Percentiles rank a stretch among this genome's conserved stretches.
These are phyloP conservation scores for Trichoderma polysporum DNA, from an alignment of 2,329 filamentous ascomycete genomes.

Conservation along the genomic window DNA sequence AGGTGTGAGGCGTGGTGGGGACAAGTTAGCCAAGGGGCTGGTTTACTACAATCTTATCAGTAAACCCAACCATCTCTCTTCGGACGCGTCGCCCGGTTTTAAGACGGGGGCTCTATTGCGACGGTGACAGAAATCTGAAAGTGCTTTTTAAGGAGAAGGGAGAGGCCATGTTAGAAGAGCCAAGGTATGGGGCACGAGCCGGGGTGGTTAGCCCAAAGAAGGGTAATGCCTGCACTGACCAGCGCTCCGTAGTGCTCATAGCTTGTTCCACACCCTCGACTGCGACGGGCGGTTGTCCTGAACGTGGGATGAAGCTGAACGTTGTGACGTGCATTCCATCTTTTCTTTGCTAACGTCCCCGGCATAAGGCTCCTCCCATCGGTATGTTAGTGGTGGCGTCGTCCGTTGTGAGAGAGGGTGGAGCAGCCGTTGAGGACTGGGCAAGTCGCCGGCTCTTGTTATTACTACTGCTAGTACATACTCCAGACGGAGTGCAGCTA, in stretches of 20 bases:
- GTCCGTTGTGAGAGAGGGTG: neutral
- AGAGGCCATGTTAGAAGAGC: constrained; percentile 1
- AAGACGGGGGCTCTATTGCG: neutral
- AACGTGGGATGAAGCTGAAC: neutral
- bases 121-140: neutral
- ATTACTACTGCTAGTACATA: neutral
- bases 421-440: constrained; percentile 3
- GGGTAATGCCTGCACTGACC: neutral
- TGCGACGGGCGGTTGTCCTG: constrained; percentile 8
- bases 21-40: neutral
- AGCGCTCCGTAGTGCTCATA: neutral
- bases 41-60: neutral
- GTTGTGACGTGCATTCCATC: constrained; percentile 13
- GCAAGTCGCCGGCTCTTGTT: neutral
- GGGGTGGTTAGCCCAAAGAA: neutral
- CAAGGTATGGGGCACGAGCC: neutral
- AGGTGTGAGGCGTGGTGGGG: constrained; percentile 3
- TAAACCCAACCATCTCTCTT: neutral
- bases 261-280: constrained; percentile 3
- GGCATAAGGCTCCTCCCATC: constrained; percentile 16
- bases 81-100: neutral
- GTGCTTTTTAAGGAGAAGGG: constrained; percentile 2
- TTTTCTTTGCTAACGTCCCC: neutral
- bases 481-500: neutral
- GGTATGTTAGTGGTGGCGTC: constrained; percentile 17